Percentiles rank a stretch among this genome's conserved stretches.
phyloP scores from a whole-genome alignment of 148 eudicot genomes.

The Silene latifolia region DNA sequence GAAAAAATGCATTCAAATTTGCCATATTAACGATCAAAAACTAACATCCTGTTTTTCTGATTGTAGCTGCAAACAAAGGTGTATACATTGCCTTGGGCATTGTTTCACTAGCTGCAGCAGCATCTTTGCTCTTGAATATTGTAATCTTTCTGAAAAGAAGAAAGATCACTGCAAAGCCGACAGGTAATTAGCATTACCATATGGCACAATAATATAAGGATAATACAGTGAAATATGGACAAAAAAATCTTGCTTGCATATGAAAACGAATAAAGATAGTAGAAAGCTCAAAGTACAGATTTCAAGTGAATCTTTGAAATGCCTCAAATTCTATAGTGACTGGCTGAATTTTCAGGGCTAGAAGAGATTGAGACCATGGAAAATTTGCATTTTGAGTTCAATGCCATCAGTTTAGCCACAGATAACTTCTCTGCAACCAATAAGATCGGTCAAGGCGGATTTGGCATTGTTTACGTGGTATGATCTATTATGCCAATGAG shows the following conservation, averaged over 20 bases:
- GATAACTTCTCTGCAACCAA: conserved; percentile 24
- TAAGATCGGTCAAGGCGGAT: conserved; percentile 32
- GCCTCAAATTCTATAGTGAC: not conserved
- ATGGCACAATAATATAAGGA: not conserved
- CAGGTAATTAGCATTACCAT: conserved; percentile 5
- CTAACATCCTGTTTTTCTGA: not conserved
- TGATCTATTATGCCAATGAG: not conserved
- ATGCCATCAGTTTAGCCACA: conserved; percentile 28
- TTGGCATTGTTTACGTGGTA: conserved; percentile 32
- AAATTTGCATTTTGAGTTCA: conserved; percentile 24
- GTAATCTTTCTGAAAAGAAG: conserved; percentile 12
- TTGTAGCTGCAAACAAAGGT: conserved; percentile 3
- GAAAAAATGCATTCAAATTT: not conserved
- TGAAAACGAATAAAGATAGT: not conserved
- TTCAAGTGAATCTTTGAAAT: not conserved
- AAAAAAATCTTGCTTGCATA: not conserved
- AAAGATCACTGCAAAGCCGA: conserved; percentile 11
- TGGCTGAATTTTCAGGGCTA: conserved; percentile 13
- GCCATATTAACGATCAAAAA: not conserved
- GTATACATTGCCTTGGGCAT: conserved; percentile 19
- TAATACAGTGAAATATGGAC: too few species aligned
- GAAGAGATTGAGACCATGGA: conserved; percentile 30
- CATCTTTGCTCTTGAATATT: conserved; percentile 11
- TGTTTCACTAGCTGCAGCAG: conserved; percentile 22
- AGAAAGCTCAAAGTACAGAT: too few species aligned